Percentiles rank a stretch among this genome's conserved stretches.
These are phyloP conservation scores for Phytopythium delawarense DNA, from an alignment of 352 stramenopile species.

Conservation along the genomic window DNA sequence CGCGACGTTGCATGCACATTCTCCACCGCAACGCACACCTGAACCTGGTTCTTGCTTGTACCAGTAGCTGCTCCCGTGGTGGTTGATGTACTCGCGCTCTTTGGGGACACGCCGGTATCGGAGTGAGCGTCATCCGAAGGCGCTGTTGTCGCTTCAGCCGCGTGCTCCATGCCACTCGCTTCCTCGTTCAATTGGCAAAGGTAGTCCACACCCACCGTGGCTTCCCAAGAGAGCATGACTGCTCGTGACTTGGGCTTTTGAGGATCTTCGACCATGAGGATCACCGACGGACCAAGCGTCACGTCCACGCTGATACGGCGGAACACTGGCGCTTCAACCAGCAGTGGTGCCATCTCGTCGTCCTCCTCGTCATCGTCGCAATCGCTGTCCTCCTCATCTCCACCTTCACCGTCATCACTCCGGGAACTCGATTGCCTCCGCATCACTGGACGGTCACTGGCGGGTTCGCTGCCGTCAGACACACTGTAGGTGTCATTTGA, in stretches of 20 bases:
- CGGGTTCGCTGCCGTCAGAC: not conserved
- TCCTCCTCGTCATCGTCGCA: not conserved
- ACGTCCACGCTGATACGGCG: slow-evolving; percentile 50
- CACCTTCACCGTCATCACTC: slow-evolving; percentile 7
- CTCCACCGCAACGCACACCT: slow-evolving; percentile 52
- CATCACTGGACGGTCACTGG: not conserved
- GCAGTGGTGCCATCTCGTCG: not conserved
- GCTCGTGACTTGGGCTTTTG: slow-evolving; percentile 64
- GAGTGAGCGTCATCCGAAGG: not conserved
- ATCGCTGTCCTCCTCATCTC: slow-evolving; percentile 4
- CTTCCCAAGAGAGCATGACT: slow-evolving; percentile 82
- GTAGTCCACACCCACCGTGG: slow-evolving; percentile 56
- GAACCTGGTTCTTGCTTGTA: slow-evolving; percentile 46
- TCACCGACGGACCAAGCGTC: slow-evolving; percentile 54
- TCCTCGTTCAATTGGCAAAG: slow-evolving; percentile 41
- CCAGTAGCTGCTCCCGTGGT: not conserved
- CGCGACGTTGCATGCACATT: slow-evolving; percentile 76
- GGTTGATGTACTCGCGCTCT: not conserved
- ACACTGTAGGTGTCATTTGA: not conserved
- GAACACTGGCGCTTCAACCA: slow-evolving; percentile 24
- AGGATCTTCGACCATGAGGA: slow-evolving; percentile 75
- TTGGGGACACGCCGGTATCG: not conserved
- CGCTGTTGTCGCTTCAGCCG: not conserved
- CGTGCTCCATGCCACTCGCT: slow-evolving; percentile 14
- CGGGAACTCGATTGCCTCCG: not conserved